These are phyloP conservation scores for Chlamydomonas schloesseri DNA, from an alignment of 139 green algal species.

Conservation along the genomic window DNA sequence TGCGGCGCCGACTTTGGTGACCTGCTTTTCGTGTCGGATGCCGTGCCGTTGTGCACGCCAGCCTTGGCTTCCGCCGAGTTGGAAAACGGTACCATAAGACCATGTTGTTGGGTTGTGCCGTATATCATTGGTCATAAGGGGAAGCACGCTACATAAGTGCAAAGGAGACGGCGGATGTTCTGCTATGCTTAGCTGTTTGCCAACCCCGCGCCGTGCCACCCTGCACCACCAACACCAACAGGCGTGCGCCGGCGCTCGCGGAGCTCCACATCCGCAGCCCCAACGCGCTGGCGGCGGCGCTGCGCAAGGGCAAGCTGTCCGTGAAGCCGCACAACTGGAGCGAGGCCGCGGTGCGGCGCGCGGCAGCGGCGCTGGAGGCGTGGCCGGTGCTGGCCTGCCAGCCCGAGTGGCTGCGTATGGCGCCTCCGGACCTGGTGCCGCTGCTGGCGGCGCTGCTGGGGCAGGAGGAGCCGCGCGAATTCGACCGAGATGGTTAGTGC, in stretches of 20 bases:
- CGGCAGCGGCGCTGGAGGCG: not conserved
- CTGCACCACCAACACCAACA: not conserved
- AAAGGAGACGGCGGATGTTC: too few relatives aligned
- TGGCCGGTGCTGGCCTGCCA: conserved; percentile 32
- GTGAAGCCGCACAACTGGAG: conserved; percentile 34
- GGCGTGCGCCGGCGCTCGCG: not conserved
- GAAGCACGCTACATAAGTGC: too few relatives aligned
- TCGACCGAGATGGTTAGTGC: conserved; percentile 12
- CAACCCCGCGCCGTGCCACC: too few relatives aligned
- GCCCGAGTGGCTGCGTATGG: conserved; percentile 34
- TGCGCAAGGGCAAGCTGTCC: conserved; percentile 4
- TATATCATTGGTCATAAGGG: too few relatives aligned
- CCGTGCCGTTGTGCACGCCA: too few relatives aligned
- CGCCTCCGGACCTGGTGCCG: conserved; percentile 16
- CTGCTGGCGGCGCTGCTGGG: conserved; percentile 20
- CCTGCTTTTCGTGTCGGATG: too few relatives aligned
- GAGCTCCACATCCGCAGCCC: conserved; percentile 13
- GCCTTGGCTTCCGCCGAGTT: too few relatives aligned
- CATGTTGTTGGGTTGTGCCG: too few relatives aligned
- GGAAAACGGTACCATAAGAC: too few relatives aligned
- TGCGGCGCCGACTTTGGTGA: too few relatives aligned
- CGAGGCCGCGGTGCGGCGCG: not conserved
- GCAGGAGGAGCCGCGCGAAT: conserved; percentile 31
- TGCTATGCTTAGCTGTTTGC: too few relatives aligned
- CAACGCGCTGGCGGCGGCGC: not conserved